A percentile compares a stretch with the other conserved stretches of the same genome.
Evolutionary conservation across 345 rosid species (phyloP).

Genomic region (Salix exigua): DNA sequence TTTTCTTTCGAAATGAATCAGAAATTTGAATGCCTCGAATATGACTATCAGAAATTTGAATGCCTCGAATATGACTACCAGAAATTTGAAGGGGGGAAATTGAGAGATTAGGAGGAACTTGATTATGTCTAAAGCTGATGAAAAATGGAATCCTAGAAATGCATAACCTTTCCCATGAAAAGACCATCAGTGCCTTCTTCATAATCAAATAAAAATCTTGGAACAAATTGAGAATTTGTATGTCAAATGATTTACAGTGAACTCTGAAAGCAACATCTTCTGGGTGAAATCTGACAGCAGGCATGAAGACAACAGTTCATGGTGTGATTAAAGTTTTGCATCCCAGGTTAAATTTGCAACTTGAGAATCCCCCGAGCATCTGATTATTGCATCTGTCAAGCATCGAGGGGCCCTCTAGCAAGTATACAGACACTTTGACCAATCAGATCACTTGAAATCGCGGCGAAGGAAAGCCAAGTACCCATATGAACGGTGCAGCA

Average conservation of each 20-base stretch:
- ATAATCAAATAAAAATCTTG: neutral
- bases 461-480: neutral
- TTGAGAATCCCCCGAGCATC: neutral
- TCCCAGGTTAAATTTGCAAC: neutral
- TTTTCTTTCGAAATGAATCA: no score
- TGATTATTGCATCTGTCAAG: neutral
- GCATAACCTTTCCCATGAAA: no score
- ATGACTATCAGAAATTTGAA: no score
- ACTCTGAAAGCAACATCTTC: neutral
- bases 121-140: no score
- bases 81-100: no score
- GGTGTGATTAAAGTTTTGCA: neutral
- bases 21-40: no score
- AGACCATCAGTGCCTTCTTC: neutral
- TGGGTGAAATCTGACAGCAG: neutral
- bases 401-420: neutral
- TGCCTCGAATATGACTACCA: no score
- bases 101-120: no score
- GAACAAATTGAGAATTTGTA: neutral
- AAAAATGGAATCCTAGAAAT: no score
- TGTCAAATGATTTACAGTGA: conserved; percentile 4
- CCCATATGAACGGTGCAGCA: neutral
- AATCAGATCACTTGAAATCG: neutral
- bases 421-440: neutral
- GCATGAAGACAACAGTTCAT: neutral